Evolutionary conservation across 352 stramenopile species (phyloP).

Genomic region (Globisporangium polare): DNA sequence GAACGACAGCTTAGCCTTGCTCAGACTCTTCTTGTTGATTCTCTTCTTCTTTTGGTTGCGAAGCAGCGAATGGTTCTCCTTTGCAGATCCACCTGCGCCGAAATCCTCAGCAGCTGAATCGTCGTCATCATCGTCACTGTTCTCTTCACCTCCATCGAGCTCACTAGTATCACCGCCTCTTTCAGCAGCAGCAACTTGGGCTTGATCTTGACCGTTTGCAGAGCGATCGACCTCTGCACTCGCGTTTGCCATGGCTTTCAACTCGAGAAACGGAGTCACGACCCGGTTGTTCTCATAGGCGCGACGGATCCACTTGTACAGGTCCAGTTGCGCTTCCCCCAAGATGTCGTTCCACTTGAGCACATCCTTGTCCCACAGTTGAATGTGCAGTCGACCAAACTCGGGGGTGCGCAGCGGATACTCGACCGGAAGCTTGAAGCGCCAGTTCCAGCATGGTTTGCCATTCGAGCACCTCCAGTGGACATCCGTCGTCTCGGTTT

Average conservation of each 20-base stretch:
- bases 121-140: background rate
- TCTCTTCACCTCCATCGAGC: background rate
- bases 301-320: constrained; percentile 80
- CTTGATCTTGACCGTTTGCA: background rate
- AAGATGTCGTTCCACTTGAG: constrained; percentile 92
- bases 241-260: constrained; percentile 29
- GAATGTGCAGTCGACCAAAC: constrained; percentile 85
- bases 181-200: background rate
- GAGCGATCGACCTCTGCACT: background rate
- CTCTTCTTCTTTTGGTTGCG: constrained; percentile 20
- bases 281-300: constrained; percentile 56
- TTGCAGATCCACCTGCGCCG: constrained; percentile 13
- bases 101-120: constrained; percentile 17
- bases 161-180: background rate
- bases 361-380: constrained; percentile 93
- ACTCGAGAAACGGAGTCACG: constrained; percentile 60
- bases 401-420: constrained; percentile 74
- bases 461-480: constrained; percentile 91
- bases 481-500: constrained; percentile 70
- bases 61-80: constrained; percentile 41
- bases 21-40: constrained; percentile 9
- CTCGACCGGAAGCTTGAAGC: constrained; percentile 85
- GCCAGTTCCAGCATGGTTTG: constrained; percentile 91
- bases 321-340: constrained; percentile 76
- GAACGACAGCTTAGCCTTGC: constrained; percentile 16